phyloP scores from a whole-genome alignment of 2,329 filamentous ascomycete genomes.

The Magnaporthales sp. region DNA sequence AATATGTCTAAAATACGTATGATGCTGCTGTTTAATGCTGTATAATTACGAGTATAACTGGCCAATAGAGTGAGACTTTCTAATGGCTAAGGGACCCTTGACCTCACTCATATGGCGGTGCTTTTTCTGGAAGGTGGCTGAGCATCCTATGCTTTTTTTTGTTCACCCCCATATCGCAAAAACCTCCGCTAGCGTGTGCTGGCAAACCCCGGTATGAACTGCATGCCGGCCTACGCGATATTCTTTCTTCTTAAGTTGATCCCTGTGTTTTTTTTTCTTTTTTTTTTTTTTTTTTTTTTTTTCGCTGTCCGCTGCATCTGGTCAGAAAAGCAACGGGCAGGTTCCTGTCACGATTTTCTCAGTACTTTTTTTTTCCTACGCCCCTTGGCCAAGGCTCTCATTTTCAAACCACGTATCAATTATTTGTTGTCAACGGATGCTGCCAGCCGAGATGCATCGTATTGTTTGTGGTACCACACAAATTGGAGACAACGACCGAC shows the following conservation, averaged over 20 bases:
- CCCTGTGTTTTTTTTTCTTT: too few relatives aligned
- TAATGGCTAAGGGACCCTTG: background rate
- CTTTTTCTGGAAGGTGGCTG: background rate
- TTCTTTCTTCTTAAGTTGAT: background rate
- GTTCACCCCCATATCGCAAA: background rate
- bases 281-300: too few relatives aligned
- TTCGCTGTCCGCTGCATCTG: background rate
- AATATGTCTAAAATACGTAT: background rate
- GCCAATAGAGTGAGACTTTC: too few relatives aligned
- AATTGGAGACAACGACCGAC: background rate
- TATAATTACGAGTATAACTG: too few relatives aligned
- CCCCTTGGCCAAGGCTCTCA: background rate
- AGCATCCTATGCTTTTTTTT: background rate
- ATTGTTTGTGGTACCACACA: background rate
- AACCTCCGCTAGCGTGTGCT: background rate
- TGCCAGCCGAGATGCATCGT: background rate
- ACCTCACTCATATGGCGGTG: background rate
- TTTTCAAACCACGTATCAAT: background rate
- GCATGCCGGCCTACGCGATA: background rate
- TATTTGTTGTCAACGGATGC: background rate
- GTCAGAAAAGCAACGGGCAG: too few relatives aligned
- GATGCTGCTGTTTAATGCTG: background rate
- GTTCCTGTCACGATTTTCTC: too few relatives aligned
- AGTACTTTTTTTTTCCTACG: background rate
- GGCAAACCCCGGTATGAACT: background rate